A percentile compares a stretch with the other conserved stretches of the same genome.
These are phyloP conservation scores for Amanita polypyramis DNA, from an alignment of 768 basidiomycete genomes.

Conservation along the genomic window DNA sequence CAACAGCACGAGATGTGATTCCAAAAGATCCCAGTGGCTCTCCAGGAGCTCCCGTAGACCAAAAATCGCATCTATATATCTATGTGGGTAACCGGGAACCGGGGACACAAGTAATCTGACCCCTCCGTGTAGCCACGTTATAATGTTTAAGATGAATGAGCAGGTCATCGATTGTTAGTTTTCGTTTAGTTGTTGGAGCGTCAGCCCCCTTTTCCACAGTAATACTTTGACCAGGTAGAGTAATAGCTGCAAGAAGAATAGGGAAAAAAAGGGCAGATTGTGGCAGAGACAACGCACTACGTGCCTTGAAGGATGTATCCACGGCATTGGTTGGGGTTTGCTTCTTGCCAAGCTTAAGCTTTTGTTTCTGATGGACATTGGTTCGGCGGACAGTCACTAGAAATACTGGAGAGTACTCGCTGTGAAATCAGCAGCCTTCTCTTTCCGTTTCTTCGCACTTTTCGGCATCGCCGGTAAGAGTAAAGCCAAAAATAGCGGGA, in stretches of 20 bases:
- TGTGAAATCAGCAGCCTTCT: conserved; percentile 80
- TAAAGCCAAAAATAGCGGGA: background rate
- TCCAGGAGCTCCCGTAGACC: conserved; percentile 68
- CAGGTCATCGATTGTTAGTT: conserved; percentile 68
- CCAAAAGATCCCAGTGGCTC: conserved; percentile 43
- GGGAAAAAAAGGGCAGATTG: background rate
- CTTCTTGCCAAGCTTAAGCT: conserved; percentile 94
- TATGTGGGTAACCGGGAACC: background rate
- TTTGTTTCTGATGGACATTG: conserved; percentile 66
- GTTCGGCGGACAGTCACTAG: conserved; percentile 4
- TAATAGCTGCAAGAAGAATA: conserved; percentile 57
- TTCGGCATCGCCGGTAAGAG: background rate
- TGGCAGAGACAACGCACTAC: conserved; percentile 48
- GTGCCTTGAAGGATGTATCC: conserved; percentile 93
- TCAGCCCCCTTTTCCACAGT: conserved; percentile 39
- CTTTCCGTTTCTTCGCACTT: conserved; percentile 84
- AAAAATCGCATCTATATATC: conserved; percentile 53
- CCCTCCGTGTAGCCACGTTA: conserved; percentile 65
- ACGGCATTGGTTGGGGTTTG: conserved; percentile 72
- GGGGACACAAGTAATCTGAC: conserved; percentile 21
- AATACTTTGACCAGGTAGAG: conserved; percentile 79
- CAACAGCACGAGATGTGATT: conserved; percentile 40
- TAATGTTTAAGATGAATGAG: conserved; percentile 77
- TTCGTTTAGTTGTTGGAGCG: conserved; percentile 66
- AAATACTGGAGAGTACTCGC: conserved; percentile 25